Conservation (phyloP, 805 yeast genomes). For the Wickerhamomyces pijperi region DNA sequence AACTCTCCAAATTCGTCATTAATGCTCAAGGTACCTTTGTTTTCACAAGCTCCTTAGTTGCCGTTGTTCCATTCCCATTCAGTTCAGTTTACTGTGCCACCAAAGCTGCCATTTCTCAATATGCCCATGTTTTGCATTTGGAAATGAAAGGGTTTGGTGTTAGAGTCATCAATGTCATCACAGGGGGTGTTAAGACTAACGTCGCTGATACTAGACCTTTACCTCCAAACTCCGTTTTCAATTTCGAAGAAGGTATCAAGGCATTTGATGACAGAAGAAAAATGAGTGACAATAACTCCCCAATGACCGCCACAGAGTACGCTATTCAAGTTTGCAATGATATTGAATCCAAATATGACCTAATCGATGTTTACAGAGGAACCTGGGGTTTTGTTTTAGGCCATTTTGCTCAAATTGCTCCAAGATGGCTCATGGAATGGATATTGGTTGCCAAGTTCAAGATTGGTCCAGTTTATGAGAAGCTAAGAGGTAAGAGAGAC, state of each 20-base stretch:
- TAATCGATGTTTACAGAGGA: slow-evolving; percentile 51
- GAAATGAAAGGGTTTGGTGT: slow-evolving; percentile 70
- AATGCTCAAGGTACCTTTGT: slow-evolving; percentile 59
- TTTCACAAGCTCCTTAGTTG: slow-evolving; percentile 67
- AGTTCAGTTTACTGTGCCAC: slow-evolving; percentile 54
- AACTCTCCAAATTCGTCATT: slow-evolving; percentile 42
- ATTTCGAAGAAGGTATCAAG: slow-evolving; percentile 36
- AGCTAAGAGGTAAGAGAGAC: slow-evolving; percentile 14
- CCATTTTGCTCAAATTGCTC: slow-evolving; percentile 26
- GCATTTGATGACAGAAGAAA: slow-evolving; percentile 40
- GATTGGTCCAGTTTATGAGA: slow-evolving; percentile 23
- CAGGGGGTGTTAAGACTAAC: slow-evolving; percentile 68
- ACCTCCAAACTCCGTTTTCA: slow-evolving; percentile 43
- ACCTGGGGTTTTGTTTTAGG: slow-evolving; percentile 27
- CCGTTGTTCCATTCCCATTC: slow-evolving; percentile 59
- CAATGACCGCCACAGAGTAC: slow-evolving; percentile 48
- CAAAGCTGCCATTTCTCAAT: slow-evolving; percentile 70
- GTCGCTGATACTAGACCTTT: slow-evolving; percentile 57
- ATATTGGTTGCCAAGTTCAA: slow-evolving; percentile 30
- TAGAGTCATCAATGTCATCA: slow-evolving; percentile 53
- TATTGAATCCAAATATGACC: slow-evolving; percentile 24
- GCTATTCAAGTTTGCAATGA: slow-evolving; percentile 46
- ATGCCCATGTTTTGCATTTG: slow-evolving; percentile 47
- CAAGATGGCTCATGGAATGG: slow-evolving; percentile 35
- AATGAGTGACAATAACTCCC: slow-evolving; percentile 49